phyloP scores from a whole-genome alignment of 208 protist species.

The Vickermania spadyakhi region DNA sequence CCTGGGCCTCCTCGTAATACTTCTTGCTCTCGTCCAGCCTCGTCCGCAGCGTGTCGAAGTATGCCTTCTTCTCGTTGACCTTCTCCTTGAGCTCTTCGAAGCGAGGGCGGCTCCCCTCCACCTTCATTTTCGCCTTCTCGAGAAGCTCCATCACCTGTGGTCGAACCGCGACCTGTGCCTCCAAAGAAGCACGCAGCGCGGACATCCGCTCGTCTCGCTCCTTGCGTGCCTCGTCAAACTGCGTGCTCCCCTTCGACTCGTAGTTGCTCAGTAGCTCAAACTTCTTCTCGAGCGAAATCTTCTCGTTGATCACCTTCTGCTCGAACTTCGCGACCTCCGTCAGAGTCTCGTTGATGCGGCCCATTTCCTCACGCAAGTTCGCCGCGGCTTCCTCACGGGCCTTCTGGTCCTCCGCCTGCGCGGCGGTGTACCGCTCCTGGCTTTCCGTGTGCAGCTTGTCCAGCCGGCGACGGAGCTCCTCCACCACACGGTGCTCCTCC shows the following conservation, averaged over 20 bases:
- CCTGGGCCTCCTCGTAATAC: background rate
- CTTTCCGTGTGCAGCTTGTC: background rate
- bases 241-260: background rate
- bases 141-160: background rate
- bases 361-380: background rate
- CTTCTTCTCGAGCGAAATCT: background rate
- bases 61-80: background rate
- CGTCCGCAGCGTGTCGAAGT: background rate
- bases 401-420: background rate
- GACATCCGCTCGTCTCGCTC: background rate
- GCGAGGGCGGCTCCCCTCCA: background rate
- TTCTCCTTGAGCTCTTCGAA: background rate
- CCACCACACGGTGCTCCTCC: conserved; percentile 1
- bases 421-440: background rate
- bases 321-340: background rate
- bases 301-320: background rate
- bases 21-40: background rate
- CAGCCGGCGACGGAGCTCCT: background rate
- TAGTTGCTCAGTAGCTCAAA: background rate
- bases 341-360: background rate
- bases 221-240: background rate
- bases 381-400: background rate
- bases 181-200: background rate
- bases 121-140: background rate
- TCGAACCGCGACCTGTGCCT: background rate